Conservation (phyloP, 2,329 filamentous ascomycete species). For the Fusarium paranaense region DNA sequence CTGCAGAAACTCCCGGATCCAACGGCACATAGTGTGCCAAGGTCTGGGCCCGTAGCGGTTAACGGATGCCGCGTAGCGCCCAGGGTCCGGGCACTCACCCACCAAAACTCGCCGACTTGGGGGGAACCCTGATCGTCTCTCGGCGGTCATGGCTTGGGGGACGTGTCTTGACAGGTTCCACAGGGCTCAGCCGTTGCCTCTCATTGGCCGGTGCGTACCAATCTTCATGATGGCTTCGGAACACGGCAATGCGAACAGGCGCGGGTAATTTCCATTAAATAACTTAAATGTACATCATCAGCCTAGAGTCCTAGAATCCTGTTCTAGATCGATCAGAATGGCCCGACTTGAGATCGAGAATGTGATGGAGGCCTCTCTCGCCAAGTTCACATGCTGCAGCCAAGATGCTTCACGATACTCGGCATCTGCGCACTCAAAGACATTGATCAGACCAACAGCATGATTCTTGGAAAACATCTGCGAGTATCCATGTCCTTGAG, state of each 20-base stretch:
- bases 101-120: slow-evolving; percentile 5
- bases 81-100: slow-evolving; percentile 7
- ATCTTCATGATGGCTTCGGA: slow-evolving; percentile 29
- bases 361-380: not conserved
- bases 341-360: not conserved
- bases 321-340: not conserved
- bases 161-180: slow-evolving; percentile 1
- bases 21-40: slow-evolving; percentile 36
- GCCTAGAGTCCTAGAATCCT: not conserved
- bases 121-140: slow-evolving; percentile 20
- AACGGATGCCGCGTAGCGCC: slow-evolving; percentile 23
- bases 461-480: not conserved
- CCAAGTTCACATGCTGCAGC: not conserved
- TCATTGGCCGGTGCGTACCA: slow-evolving; percentile 11
- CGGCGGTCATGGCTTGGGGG: not conserved
- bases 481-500: not conserved
- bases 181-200: not conserved
- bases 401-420: not conserved
- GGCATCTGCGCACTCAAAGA: not conserved
- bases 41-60: slow-evolving; percentile 33
- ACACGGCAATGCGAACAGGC: slow-evolving; percentile 25
- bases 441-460: not conserved
- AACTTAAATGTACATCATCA: not conserved
- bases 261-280: slow-evolving; percentile 5
- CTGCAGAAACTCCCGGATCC: slow-evolving; percentile 25